Conservation (phyloP, 1,284 basidiomycete genomes). For the Microbotryum intermedium region DNA sequence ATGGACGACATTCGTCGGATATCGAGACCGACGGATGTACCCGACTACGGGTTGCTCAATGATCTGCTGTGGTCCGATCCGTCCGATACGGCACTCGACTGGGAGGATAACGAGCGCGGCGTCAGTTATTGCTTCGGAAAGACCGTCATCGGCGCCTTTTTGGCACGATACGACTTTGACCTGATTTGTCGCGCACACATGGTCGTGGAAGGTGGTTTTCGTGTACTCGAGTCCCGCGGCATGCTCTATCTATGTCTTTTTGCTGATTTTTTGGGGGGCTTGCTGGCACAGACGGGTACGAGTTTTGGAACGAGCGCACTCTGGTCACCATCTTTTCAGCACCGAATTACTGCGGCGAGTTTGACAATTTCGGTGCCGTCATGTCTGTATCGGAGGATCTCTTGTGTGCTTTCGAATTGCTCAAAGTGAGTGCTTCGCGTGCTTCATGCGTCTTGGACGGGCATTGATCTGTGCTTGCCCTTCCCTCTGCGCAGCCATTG, state of each 20-base stretch:
- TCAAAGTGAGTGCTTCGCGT: slow-evolving; percentile 49
- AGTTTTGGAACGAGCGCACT: slow-evolving; percentile 99
- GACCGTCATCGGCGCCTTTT: slow-evolving; percentile 85
- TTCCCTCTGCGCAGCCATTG: slow-evolving; percentile 14
- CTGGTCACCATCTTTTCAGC: slow-evolving; percentile 98
- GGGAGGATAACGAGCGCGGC: slow-evolving; percentile 99
- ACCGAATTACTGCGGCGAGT: slow-evolving; percentile 93
- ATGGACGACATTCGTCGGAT: slow-evolving; percentile 99
- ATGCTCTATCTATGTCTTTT: background rate
- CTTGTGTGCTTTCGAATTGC: slow-evolving; percentile 91
- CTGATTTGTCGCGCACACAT: slow-evolving; percentile 99
- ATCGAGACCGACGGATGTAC: slow-evolving; percentile 95
- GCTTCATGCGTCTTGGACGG: background rate
- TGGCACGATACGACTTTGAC: slow-evolving; percentile 71
- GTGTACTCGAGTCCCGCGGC: background rate
- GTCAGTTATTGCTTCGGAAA: slow-evolving; percentile 99
- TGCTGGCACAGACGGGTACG: slow-evolving; percentile 57
- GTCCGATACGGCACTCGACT: slow-evolving; percentile 91
- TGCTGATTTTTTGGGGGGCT: background rate
- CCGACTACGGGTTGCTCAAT: slow-evolving; percentile 96
- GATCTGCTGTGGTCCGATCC: slow-evolving; percentile 98
- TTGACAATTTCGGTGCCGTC: slow-evolving; percentile 90
- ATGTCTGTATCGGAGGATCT: slow-evolving; percentile 92
- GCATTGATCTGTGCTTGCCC: background rate
- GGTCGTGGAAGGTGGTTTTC: slow-evolving; percentile 69